phyloP scores from a whole-genome alignment of 2,329 filamentous ascomycete species.

The Claviceps cyperi region DNA sequence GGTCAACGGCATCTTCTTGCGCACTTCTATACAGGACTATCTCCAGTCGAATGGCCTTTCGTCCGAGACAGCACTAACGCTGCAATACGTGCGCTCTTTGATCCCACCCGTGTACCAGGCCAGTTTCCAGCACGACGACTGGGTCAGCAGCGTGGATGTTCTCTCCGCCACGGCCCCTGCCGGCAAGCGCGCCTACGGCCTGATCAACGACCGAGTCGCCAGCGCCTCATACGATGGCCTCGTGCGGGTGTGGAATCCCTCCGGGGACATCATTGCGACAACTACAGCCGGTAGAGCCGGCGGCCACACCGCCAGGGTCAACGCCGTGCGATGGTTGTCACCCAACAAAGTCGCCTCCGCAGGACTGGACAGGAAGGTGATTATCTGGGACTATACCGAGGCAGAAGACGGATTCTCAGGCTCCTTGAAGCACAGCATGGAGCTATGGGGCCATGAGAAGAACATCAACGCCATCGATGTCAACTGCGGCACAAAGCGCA shows the following conservation, averaged over 20 bases:
- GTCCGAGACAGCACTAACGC: conserved; percentile 68
- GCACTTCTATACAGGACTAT: conserved; percentile 81
- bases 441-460: conserved; percentile 70
- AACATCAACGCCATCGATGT: conserved; percentile 62
- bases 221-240: conserved; percentile 90
- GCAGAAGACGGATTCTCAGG: conserved; percentile 43
- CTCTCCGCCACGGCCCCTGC: conserved; percentile 53
- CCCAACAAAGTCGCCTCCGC: conserved; percentile 67
- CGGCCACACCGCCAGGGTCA: conserved; percentile 64
- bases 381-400: conserved; percentile 80
- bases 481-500: conserved; percentile 56
- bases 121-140: conserved; percentile 94
- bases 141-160: conserved; percentile 80
- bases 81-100: conserved; percentile 88
- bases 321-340: conserved; percentile 72
- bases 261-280: conserved; percentile 69
- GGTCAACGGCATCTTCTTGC: conserved; percentile 83
- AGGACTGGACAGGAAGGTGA: conserved; percentile 70
- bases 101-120: conserved; percentile 80
- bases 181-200: conserved; percentile 28
- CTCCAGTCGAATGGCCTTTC: conserved; percentile 76
- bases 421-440: conserved; percentile 56
- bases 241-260: conserved; percentile 77
- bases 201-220: conserved; percentile 46
- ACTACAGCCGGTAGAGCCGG: conserved; percentile 52